phyloP scores from a whole-genome alignment of 2,329 filamentous ascomycete genomes.

The Emmonsiellopsis sp. region DNA sequence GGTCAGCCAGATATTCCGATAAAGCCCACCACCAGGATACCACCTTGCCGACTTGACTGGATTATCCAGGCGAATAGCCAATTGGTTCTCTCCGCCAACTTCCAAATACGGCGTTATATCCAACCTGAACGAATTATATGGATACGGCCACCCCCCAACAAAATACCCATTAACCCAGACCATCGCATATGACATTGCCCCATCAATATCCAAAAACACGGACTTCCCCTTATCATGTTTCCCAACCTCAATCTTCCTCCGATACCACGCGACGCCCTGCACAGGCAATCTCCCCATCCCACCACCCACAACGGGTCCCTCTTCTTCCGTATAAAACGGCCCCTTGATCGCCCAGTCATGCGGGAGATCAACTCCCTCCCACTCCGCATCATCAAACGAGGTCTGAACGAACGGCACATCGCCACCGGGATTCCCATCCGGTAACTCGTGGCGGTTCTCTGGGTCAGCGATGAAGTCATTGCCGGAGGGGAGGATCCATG shows the following conservation, averaged over 20 bases:
- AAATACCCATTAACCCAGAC: constrained; percentile 44
- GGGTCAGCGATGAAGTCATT: constrained; percentile 32
- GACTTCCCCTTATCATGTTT: constrained; percentile 27
- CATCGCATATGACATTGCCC: constrained; percentile 44
- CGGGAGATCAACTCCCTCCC: constrained; percentile 35
- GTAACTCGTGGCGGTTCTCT: constrained; percentile 21
- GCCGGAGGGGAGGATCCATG: constrained; percentile 34
- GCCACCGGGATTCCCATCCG: constrained; percentile 19
- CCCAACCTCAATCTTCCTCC: constrained; percentile 28
- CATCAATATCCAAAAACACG: constrained; percentile 41
- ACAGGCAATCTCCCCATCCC: constrained; percentile 39
- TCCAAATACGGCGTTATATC: constrained; percentile 39
- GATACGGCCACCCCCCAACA: constrained; percentile 44
- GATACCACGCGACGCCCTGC: constrained; percentile 48
- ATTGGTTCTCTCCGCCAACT: constrained; percentile 28
- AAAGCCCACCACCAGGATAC: constrained; percentile 47
- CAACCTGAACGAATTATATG: constrained; percentile 43
- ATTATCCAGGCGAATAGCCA: constrained; percentile 46
- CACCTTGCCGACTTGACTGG: constrained; percentile 40
- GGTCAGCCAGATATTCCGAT: constrained; percentile 46
- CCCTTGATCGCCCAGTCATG: constrained; percentile 44
- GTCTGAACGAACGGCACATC: constrained; percentile 24
- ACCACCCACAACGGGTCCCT: constrained; percentile 26
- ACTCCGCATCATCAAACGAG: constrained; percentile 32
- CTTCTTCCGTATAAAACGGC: constrained; percentile 30